Percentiles rank a stretch among this genome's conserved stretches.
Conservation (phyloP, 805 yeast species). For the Metschnikowia proteae region DNA sequence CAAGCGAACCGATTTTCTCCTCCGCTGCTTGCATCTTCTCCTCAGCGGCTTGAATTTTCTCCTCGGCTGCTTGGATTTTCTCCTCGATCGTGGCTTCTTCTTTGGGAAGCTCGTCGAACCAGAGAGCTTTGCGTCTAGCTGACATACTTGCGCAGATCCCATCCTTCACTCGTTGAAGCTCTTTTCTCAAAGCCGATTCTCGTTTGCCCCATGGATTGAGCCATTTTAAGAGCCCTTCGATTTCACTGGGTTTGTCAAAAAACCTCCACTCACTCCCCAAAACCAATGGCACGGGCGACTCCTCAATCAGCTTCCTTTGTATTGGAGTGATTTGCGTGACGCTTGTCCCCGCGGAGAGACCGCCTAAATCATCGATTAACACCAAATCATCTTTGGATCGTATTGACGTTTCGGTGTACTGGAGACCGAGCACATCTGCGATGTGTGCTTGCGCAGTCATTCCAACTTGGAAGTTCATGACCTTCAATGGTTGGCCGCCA, state of each 20-base stretch:
- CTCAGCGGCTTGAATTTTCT: constrained; percentile 5
- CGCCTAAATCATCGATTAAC: constrained; percentile 14
- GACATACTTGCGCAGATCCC: constrained; percentile 51
- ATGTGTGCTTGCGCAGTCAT: constrained; percentile 1
- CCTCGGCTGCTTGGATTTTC: constrained; percentile 10
- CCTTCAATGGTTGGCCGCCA: constrained; percentile 10
- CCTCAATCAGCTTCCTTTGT: constrained; percentile 67
- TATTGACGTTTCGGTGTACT: constrained; percentile 17
- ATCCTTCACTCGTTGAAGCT: constrained; percentile 50
- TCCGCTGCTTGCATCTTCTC: constrained; percentile 10
- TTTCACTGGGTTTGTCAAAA: constrained; percentile 57
- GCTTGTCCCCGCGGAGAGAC: constrained; percentile 12
- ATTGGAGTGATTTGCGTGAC: constrained; percentile 27
- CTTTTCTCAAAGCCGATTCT: constrained; percentile 64
- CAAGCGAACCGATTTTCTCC: constrained; percentile 5
- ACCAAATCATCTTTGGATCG: constrained; percentile 4
- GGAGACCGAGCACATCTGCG: constrained; percentile 2
- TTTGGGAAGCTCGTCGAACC: constrained; percentile 38
- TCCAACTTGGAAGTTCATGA: constrained; percentile 23
- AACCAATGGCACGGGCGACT: constrained; percentile 53
- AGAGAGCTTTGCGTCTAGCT: constrained; percentile 55
- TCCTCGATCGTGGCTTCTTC: constrained; percentile 18
- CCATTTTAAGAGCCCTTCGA: constrained; percentile 58
- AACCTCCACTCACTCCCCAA: constrained; percentile 63
- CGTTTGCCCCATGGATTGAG: constrained; percentile 71